phyloP scores from a whole-genome alignment of 1,284 basidiomycete species.

The Naganishia sp. region DNA sequence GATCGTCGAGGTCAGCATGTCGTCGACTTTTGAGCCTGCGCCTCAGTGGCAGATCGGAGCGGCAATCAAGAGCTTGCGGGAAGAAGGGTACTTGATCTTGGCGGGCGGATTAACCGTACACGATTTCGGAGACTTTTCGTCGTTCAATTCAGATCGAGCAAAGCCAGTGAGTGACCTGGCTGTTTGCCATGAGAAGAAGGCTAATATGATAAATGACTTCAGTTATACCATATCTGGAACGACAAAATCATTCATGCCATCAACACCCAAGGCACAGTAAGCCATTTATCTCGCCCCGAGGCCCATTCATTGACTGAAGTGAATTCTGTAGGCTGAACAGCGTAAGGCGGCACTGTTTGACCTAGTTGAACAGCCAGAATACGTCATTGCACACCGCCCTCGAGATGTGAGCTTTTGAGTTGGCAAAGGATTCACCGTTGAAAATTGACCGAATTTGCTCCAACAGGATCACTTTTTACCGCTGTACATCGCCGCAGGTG shows the following conservation, averaged over 20 bases:
- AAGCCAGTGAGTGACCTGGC: conserved; percentile 12
- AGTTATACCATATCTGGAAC: conserved; percentile 26
- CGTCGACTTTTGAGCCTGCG: conserved; percentile 21
- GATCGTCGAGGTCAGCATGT: conserved; percentile 21
- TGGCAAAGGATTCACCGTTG: background rate
- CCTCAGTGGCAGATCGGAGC: conserved; percentile 26
- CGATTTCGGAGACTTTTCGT: conserved; percentile 28
- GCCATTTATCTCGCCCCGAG: background rate
- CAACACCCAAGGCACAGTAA: conserved; percentile 19
- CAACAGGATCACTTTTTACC: conserved; percentile 17
- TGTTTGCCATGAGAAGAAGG: background rate
- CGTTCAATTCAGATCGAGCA: conserved; percentile 26
- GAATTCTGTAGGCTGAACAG: conserved; percentile 8
- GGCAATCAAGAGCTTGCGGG: conserved; percentile 13
- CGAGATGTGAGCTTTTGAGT: background rate
- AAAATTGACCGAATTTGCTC: background rate
- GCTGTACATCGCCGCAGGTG: conserved; percentile 24
- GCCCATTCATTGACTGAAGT: background rate
- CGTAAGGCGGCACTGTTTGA: conserved; percentile 21
- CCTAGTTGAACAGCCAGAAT: conserved; percentile 24
- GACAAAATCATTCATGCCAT: conserved; percentile 27
- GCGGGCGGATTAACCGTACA: conserved; percentile 25
- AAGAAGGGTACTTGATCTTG: conserved; percentile 24
- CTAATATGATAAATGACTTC: background rate
- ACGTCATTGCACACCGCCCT: conserved; percentile 17